A percentile compares a stretch with the other conserved stretches of the same genome.
phyloP scores from a whole-genome alignment of 805 yeast species.

The Pichia nakasei region DNA sequence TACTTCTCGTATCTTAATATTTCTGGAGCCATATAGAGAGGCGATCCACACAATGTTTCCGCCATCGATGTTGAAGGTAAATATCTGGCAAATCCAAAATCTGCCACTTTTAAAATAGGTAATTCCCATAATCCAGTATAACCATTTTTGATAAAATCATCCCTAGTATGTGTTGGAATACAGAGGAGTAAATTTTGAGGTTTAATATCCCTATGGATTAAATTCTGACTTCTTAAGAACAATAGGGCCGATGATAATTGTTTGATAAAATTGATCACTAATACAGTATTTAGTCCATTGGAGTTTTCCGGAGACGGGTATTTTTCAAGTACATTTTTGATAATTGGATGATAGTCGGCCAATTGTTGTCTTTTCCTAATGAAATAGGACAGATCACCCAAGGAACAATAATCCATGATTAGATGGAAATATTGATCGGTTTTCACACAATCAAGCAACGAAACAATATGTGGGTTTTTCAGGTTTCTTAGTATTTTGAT shows the following conservation, averaged over 20 bases:
- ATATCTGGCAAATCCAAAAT: slow-evolving; percentile 94
- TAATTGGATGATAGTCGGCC: slow-evolving; percentile 65
- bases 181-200: slow-evolving; percentile 83
- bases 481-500: slow-evolving; percentile 80
- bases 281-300: slow-evolving; percentile 69
- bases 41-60: slow-evolving; percentile 95
- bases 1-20: slow-evolving; percentile 89
- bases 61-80: slow-evolving; percentile 91
- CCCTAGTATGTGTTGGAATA: slow-evolving; percentile 66
- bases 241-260: slow-evolving; percentile 79
- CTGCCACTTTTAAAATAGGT: slow-evolving; percentile 90
- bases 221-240: slow-evolving; percentile 71
- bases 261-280: slow-evolving; percentile 77
- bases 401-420: slow-evolving; percentile 92
- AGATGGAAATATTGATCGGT: slow-evolving; percentile 71
- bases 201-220: slow-evolving; percentile 92
- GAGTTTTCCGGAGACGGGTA: slow-evolving; percentile 75
- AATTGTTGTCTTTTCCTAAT: slow-evolving; percentile 70
- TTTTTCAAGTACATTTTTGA: slow-evolving; percentile 63
- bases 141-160: slow-evolving; percentile 46
- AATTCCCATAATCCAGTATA: slow-evolving; percentile 80
- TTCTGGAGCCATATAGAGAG: slow-evolving; percentile 98
- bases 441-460: slow-evolving; percentile 72
- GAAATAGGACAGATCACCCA: slow-evolving; percentile 88
- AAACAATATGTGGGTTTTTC: slow-evolving; percentile 90